Base-by-base conservation (phyloP, 176 grass and related monocot genomes). In the Paspalum vaginatum region DNA sequence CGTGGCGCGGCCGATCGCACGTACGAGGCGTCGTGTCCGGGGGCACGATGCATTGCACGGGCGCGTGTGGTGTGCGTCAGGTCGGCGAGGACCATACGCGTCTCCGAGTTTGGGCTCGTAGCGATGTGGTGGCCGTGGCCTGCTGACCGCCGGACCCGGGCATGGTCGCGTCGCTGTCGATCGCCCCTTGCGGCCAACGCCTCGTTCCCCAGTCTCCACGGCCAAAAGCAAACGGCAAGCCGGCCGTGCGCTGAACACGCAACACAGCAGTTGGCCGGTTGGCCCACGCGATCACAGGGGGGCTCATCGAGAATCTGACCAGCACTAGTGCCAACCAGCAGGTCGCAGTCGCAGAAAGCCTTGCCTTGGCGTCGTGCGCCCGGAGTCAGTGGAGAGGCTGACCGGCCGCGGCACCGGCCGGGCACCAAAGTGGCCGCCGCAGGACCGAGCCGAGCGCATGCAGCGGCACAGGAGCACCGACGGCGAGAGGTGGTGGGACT, bases 321-420 rank as follows among this genome's bases (percentile, higher is more conserved):
- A 67, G 9, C 18, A 32, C 32, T 32, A 32, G n/a, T n/a, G 39
- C 18, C 27, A 32, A 16, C n/a, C n/a, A n/a, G 3, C 1, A 24
- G 56, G 59, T 77, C 75, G 75, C 75, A 26, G 27, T 77, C 57
- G 22, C 55, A 25, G 43, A 62, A 62, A 63, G 75, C 2, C 25
- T 25, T 13, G 75, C 14, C 44, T 49, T 50, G 59, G 75, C 75
- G 11, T 49, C 44, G 75, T 63, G 57, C 58, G 75, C 18, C 10
- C 24, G 75, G 42, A 18, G 9, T 57, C 42, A 49, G 43, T 21
- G 51, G 47, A 51, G 50, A 15, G 5, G n/a, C 24, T 27, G 47
- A 52, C 46, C 6, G 12, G n/a, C n/a, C n/a, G n/a, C n/a, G n/a
- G n/a, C n/a, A n/a, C n/a, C 32, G 32, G 68, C 22, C 22, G 41